Evolutionary conservation across 495 filamentous ascomycete species (phyloP).

Genomic region (Podospora australis): DNA sequence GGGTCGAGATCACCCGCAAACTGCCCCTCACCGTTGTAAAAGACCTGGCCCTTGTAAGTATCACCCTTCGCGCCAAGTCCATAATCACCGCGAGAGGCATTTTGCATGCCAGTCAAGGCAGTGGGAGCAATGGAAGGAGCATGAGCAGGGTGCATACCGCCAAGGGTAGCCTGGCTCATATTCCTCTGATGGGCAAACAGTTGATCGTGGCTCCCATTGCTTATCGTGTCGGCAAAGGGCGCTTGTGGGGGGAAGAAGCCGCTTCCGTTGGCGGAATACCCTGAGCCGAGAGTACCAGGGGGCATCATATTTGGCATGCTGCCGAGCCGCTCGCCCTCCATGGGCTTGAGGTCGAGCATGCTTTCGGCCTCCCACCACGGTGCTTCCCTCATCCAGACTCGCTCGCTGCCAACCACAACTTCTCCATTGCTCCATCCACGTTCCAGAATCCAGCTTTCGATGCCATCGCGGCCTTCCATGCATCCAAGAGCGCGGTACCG

Average conservation of each 20-base stretch:
- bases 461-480: constrained; percentile 82
- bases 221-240: constrained; percentile 50
- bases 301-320: constrained; percentile 45
- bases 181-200: constrained; percentile 56
- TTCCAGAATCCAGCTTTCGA: constrained; percentile 92
- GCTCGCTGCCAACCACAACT: constrained; percentile 79
- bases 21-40: constrained; percentile 58
- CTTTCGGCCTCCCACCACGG: constrained; percentile 98
- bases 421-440: constrained; percentile 98
- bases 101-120: constrained; percentile 57
- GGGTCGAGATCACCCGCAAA: constrained; percentile 56
- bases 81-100: constrained; percentile 67
- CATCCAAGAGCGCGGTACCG: constrained; percentile 82
- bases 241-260: constrained; percentile 65
- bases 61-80: constrained; percentile 85
- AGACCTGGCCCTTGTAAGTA: constrained; percentile 61
- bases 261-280: constrained; percentile 58
- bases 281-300: constrained; percentile 48
- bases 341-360: constrained; percentile 86
- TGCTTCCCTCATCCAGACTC: constrained; percentile 90
- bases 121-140: constrained; percentile 72
- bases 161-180: constrained; percentile 51
- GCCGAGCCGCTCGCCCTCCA: constrained; percentile 32
- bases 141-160: constrained; percentile 33
- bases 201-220: constrained; percentile 64